These are phyloP conservation scores for rapeseed (Brassica napus) DNA, from an alignment of 345 rosid species.

Conservation along the genomic window DNA sequence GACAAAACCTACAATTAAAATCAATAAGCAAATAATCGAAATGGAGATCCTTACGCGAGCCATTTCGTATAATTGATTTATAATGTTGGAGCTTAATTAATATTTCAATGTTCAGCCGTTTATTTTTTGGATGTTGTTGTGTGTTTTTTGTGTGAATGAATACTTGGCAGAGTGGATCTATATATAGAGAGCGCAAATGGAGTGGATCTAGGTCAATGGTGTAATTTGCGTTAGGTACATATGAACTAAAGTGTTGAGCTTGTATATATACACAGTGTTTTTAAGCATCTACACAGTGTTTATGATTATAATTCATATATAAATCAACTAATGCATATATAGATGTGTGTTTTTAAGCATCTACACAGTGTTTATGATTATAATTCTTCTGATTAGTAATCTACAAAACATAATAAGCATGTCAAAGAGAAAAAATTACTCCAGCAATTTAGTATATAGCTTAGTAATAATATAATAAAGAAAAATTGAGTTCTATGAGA, in stretches of 20 bases:
- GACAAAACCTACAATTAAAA: conserved; percentile 15
- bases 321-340: background rate
- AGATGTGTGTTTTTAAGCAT: background rate
- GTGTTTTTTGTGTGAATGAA: conserved; percentile 9
- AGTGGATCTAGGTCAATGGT: conserved; percentile 13
- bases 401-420: background rate
- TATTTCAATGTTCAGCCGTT: background rate
- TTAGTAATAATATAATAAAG: background rate
- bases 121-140: background rate
- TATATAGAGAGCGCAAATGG: conserved; percentile 24
- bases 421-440: too few species aligned
- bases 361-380: too few species aligned
- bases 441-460: background rate
- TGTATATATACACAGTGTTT: conserved; percentile 5
- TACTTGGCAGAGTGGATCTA: conserved; percentile 14
- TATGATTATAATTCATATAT: conserved; percentile 12
- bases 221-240: conserved; percentile 38
- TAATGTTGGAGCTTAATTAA: background rate
- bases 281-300: conserved; percentile 16
- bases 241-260: conserved; percentile 31
- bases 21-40: conserved; percentile 8
- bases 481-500: background rate
- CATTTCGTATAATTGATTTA: conserved; percentile 13
- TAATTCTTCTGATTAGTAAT: background rate
- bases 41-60: conserved; percentile 19